Percentiles rank a stretch among this genome's conserved stretches.
phyloP scores from a whole-genome alignment of 2,329 filamentous ascomycete genomes.

The Ascochyta fabae region DNA sequence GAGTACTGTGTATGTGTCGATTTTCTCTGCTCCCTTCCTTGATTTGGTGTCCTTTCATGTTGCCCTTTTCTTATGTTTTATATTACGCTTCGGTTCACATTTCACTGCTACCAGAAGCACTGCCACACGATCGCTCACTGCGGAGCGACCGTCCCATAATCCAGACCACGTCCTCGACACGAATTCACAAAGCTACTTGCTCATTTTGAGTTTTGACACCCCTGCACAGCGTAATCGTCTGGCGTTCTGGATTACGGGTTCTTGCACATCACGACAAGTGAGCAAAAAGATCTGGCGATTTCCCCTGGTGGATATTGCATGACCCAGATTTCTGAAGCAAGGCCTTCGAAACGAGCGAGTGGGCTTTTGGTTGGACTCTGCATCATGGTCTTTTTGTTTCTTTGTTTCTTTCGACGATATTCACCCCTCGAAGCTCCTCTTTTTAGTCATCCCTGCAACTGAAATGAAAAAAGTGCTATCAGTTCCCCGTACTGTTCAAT shows the following conservation, averaged over 20 bases:
- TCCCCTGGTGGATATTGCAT: background rate
- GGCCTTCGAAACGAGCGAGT: too few relatives aligned
- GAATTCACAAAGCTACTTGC: background rate
- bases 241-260: background rate
- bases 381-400: background rate
- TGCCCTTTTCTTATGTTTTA: background rate
- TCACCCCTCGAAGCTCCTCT: too few relatives aligned
- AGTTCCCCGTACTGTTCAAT: background rate
- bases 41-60: background rate
- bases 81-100: background rate
- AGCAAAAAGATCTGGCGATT: background rate
- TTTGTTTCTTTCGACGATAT: background rate
- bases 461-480: background rate
- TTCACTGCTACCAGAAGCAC: background rate
- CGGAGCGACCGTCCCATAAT: background rate
- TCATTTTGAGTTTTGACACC: background rate
- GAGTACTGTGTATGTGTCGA: conserved; percentile 1
- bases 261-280: background rate
- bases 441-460: background rate
- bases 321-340: too few relatives aligned
- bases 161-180: background rate
- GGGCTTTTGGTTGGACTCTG: too few relatives aligned
- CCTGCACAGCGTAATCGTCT: background rate
- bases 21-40: background rate
- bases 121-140: too few relatives aligned